These are phyloP conservation scores for Austropuccinia psidii DNA, from an alignment of 1,284 basidiomycete species.

Conservation along the genomic window DNA sequence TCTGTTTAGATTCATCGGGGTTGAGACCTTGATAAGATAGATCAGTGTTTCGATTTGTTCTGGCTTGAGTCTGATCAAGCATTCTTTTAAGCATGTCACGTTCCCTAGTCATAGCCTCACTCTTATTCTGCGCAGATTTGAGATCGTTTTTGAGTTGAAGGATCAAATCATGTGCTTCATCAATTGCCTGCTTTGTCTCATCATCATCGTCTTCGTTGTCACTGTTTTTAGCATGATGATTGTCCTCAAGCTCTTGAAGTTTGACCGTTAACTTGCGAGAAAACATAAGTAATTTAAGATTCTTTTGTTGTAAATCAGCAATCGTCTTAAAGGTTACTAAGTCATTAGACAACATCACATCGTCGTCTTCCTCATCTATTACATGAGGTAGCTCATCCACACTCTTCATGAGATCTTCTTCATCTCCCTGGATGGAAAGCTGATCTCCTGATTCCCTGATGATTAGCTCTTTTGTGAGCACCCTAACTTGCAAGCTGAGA, in stretches of 20 bases:
- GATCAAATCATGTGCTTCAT: conserved; percentile 78
- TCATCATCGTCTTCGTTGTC: conserved; percentile 43
- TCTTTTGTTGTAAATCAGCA: conserved; percentile 73
- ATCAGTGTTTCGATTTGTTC: not conserved
- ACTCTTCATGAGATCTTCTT: conserved; percentile 46
- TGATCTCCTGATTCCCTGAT: conserved; percentile 54
- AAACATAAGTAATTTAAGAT: conserved; percentile 75
- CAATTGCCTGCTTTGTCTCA: conserved; percentile 70
- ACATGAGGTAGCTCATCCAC: conserved; percentile 48
- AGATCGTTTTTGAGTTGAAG: conserved; percentile 68
- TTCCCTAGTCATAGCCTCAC: conserved; percentile 74
- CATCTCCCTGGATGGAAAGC: conserved; percentile 51
- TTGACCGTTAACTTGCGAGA: conserved; percentile 56
- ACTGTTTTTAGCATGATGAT: conserved; percentile 39
- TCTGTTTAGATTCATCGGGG: conserved; percentile 44
- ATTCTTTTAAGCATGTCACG: conserved; percentile 75
- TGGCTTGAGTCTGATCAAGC: conserved; percentile 49
- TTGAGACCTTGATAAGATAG: not conserved
- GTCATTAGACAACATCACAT: conserved; percentile 76
- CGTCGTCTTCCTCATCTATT: conserved; percentile 56
- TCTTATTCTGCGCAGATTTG: conserved; percentile 60
- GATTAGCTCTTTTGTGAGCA: conserved; percentile 67
- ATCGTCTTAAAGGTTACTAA: conserved; percentile 82
- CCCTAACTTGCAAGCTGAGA: conserved; percentile 74
- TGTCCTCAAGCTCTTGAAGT: conserved; percentile 48